These are phyloP conservation scores for Staphylotrichum tortipilum DNA, from an alignment of 495 filamentous ascomycete species.

Conservation along the genomic window DNA sequence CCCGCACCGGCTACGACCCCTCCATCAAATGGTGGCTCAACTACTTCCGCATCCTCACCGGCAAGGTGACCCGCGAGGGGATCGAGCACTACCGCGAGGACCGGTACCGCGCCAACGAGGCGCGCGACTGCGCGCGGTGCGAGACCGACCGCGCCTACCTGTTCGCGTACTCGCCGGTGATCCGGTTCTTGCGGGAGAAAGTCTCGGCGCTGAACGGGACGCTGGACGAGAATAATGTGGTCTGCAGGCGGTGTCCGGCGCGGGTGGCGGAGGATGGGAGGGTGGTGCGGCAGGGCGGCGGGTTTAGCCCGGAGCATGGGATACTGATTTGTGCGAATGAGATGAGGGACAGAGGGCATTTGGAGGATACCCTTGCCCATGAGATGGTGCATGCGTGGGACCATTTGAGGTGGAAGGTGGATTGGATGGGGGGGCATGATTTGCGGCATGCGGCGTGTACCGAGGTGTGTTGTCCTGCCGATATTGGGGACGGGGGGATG, in stretches of 20 bases:
- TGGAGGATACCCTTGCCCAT: conserved; percentile 92
- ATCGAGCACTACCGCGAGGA: conserved; percentile 61
- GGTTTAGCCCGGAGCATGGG: conserved; percentile 74
- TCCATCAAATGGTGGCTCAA: conserved; percentile 60
- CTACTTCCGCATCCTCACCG: conserved; percentile 68
- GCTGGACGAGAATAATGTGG: conserved; percentile 64
- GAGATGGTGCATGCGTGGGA: conserved; percentile 98
- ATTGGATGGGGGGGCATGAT: conserved; percentile 57
- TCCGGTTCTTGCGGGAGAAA: conserved; percentile 75
- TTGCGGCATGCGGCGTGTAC: conserved; percentile 87
- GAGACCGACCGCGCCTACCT: conserved; percentile 71
- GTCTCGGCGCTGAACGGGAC: conserved; percentile 66
- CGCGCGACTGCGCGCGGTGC: conserved; percentile 64
- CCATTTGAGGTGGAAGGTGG: conserved; percentile 80
- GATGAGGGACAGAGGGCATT: conserved; percentile 59
- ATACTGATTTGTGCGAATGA: conserved; percentile 88
- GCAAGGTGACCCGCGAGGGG: conserved; percentile 58
- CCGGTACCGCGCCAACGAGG: conserved; percentile 58
- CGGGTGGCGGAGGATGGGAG: conserved; percentile 35
- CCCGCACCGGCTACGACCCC: conserved; percentile 54
- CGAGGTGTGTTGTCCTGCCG: conserved; percentile 54
- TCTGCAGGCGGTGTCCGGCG: conserved; percentile 65
- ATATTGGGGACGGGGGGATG: neutral
- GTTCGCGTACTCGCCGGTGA: conserved; percentile 70
- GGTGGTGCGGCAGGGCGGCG: conserved; percentile 52